Evolutionary conservation across 306 rosid genomes (phyloP), one percentile per base, ranked within the genome.

Genomic region (Astragalus glycyphyllos): DNA sequence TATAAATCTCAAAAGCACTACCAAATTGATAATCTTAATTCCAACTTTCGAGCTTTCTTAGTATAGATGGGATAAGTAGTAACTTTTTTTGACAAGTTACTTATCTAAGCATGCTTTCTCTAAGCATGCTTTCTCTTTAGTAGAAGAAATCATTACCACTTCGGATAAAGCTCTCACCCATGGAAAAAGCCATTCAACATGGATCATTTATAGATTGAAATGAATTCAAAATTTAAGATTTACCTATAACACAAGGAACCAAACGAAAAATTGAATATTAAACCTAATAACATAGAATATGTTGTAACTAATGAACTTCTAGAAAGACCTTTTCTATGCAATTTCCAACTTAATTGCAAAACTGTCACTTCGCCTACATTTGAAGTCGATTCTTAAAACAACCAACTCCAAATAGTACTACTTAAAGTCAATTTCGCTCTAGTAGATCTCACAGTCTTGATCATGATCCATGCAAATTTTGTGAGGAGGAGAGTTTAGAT

Each of bases 281-380:
- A 66, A 78, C 35, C 58, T 59, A 59, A 38, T 49, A 45, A 49
- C 47, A 49, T 46, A 60, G 47, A 64, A 64, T 41, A 17, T 65
- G 67, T 68, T 80, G 59, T 62, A 63, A 69, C 15, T 31, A 26
- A 44, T 45, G 17, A 40, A 37, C 31, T 12, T 47, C 48, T 47
- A 26, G 31, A 26, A 26, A 26, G 31, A 26, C 31, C 31, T 26
- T 1, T 26, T 26, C 31, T 26, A 26, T 3, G 31, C 4, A 26
- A 3, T 26, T 26, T 26, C 31, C 31, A 26, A 26, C 31, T 20
- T 26, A 26, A 26, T 26, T 26, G 31, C 31, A 26, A 26, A 26
- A 26, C 4, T 26, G 31, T 26, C 31, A 26, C 31, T 2, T 2
- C 3, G 3, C 31, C 31, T 26, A 26, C 31, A 26, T 26, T 26